Evolutionary conservation across 1,284 basidiomycete species (phyloP).

Genomic region (Pholiota adiposa): DNA sequence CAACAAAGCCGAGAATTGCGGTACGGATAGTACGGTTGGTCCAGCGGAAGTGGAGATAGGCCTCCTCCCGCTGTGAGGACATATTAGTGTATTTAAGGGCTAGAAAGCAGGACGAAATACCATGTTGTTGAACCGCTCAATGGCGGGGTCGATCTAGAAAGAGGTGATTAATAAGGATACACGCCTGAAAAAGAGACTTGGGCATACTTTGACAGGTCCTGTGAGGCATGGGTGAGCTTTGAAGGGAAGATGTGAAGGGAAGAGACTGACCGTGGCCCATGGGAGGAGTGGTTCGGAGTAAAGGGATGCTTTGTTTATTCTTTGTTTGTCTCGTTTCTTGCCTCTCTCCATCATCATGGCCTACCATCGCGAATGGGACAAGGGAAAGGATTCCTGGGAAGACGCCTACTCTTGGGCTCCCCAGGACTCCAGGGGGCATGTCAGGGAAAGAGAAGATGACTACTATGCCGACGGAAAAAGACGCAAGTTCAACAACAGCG

Average conservation of each 20-base stretch:
- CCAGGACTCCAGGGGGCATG: constrained; percentile 40
- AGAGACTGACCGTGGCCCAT: constrained; percentile 56
- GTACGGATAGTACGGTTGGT: constrained; percentile 63
- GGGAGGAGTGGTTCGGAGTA: constrained; percentile 25
- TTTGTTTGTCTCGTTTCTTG: constrained; percentile 39
- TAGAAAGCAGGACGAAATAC: constrained; percentile 38
- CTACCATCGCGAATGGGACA: constrained; percentile 83
- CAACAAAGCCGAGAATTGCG: constrained; percentile 46
- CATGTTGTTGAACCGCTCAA: constrained; percentile 82
- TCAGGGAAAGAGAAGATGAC: constrained; percentile 68
- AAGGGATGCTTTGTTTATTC: constrained; percentile 37
- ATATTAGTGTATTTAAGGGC: background rate
- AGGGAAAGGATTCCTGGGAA: constrained; percentile 66
- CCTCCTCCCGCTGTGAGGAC: constrained; percentile 70
- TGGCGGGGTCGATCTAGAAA: constrained; percentile 72
- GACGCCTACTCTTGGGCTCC: constrained; percentile 48
- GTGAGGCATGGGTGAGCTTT: constrained; percentile 9
- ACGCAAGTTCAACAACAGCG: constrained; percentile 76
- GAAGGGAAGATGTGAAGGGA: background rate
- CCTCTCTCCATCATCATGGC: constrained; percentile 54
- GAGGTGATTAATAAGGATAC: background rate
- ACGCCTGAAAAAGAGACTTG: background rate
- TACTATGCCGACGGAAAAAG: constrained; percentile 72
- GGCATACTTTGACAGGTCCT: constrained; percentile 42
- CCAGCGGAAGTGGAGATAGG: constrained; percentile 80